Evolutionary conservation across 73 alveolate species (phyloP).

Genomic region (Blepharisma japonicum): DNA sequence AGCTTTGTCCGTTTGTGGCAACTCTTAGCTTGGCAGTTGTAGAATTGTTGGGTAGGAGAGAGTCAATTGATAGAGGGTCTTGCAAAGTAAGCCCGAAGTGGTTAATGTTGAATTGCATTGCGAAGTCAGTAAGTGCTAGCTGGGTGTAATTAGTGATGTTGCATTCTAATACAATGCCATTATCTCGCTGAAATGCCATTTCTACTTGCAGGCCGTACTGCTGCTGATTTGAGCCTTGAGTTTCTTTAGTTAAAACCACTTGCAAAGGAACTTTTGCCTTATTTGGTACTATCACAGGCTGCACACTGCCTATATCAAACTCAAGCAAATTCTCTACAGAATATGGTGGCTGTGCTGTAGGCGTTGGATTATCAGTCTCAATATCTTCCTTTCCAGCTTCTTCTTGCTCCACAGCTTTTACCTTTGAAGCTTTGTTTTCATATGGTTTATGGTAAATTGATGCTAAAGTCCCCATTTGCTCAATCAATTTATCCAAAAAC

Average conservation of each 20-base stretch:
- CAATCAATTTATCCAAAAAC: conserved; percentile 81
- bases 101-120: conserved; percentile 49
- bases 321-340: conserved; percentile 8
- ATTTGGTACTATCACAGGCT: background rate
- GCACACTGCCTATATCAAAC: background rate
- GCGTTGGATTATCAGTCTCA: conserved; percentile 4
- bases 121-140: conserved; percentile 36
- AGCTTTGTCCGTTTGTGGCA: conserved; percentile 1
- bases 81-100: conserved; percentile 49
- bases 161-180: conserved; percentile 31
- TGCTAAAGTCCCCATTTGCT: conserved; percentile 84
- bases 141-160: conserved; percentile 34
- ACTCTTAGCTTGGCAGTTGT: background rate
- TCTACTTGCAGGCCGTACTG: conserved; percentile 16
- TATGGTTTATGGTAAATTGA: conserved; percentile 96
- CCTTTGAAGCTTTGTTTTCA: conserved; percentile 50
- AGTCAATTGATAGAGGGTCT: conserved; percentile 14
- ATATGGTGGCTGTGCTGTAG: background rate
- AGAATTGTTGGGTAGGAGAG: background rate
- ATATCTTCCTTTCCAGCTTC: conserved; percentile 28
- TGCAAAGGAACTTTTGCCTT: conserved; percentile 27
- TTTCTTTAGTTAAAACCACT: background rate
- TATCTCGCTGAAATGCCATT: conserved; percentile 25
- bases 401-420: conserved; percentile 17
- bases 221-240: conserved; percentile 7